Percentiles rank a stretch among this genome's conserved stretches.
phyloP scores from a whole-genome alignment of 73 alveolate species.

The Paramecium pentaurelia region DNA sequence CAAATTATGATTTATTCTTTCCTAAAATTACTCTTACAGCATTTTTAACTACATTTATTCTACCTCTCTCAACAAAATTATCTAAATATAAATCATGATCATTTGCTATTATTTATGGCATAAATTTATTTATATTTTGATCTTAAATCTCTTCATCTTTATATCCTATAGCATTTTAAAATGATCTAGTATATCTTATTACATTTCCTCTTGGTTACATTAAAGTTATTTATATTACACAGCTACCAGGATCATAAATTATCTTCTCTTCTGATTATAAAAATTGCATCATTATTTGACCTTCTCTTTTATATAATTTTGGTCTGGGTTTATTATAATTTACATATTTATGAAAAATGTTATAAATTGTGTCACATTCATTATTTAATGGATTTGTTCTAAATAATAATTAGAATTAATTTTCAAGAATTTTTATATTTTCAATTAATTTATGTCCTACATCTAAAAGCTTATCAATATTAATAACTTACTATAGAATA shows the following conservation, averaged over 20 bases:
- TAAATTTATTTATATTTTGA: neutral
- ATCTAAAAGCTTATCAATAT: neutral
- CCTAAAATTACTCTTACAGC: neutral
- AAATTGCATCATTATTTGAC: neutral
- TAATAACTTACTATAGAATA: neutral
- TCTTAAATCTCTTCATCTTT: neutral
- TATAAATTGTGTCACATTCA: slow-evolving; percentile 9
- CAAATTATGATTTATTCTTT: neutral
- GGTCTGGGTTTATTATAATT: neutral
- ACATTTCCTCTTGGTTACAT: slow-evolving; percentile 30
- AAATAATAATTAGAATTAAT: neutral
- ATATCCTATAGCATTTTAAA: neutral
- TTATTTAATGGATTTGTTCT: neutral
- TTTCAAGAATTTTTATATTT: neutral
- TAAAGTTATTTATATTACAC: slow-evolving; percentile 21
- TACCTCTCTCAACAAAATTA: slow-evolving; percentile 31
- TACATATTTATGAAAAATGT: neutral
- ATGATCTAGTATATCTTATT: neutral
- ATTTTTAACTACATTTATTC: slow-evolving; percentile 21
- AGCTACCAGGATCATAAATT: neutral
- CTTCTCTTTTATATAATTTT: neutral
- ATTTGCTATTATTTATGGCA: slow-evolving; percentile 14
- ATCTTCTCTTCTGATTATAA: neutral
- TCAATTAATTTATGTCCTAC: neutral
- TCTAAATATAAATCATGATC: slow-evolving; percentile 20